Conservation (phyloP, 2,329 filamentous ascomycete species). For the Teratosphaeria destructans region DNA sequence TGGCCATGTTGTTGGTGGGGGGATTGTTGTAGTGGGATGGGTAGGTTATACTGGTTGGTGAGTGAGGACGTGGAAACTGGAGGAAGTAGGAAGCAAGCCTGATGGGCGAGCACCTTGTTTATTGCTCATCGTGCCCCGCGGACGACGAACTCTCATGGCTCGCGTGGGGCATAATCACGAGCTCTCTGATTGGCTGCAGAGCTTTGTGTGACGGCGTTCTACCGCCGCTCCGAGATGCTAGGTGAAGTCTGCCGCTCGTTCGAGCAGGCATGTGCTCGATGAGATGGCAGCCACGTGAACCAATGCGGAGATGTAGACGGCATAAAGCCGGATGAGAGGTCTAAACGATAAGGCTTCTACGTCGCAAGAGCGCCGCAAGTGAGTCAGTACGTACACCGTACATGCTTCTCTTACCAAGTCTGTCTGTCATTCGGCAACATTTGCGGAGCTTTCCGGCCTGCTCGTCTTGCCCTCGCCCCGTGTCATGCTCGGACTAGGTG, state of each 20-base stretch:
- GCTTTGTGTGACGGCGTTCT: not conserved
- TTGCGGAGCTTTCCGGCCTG: not conserved
- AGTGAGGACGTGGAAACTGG: not conserved
- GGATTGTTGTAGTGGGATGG: not conserved
- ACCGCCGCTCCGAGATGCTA: not conserved
- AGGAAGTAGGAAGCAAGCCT: not conserved
- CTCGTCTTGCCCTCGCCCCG: not conserved
- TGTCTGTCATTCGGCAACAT: not conserved
- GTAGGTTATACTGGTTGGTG: not conserved
- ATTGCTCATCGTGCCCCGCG: not conserved
- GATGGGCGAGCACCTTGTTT: not conserved
- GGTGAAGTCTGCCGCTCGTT: not conserved
- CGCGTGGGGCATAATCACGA: not conserved
- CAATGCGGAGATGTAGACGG: not conserved
- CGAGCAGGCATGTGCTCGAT: not conserved
- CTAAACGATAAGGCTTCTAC: not conserved
- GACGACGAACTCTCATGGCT: not conserved
- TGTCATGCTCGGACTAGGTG: not conserved
- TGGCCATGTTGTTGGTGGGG: slow-evolving; percentile 5
- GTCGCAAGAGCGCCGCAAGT: not conserved
- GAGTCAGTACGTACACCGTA: not conserved
- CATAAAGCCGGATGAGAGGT: not conserved
- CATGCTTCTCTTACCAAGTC: not conserved
- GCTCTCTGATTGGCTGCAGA: not conserved
- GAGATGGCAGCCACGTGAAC: not conserved